Evolutionary conservation across 1,139 yeast species (phyloP), one percentile per base, ranked within the genome.

Genomic region (Yamadazyma oceani): DNA sequence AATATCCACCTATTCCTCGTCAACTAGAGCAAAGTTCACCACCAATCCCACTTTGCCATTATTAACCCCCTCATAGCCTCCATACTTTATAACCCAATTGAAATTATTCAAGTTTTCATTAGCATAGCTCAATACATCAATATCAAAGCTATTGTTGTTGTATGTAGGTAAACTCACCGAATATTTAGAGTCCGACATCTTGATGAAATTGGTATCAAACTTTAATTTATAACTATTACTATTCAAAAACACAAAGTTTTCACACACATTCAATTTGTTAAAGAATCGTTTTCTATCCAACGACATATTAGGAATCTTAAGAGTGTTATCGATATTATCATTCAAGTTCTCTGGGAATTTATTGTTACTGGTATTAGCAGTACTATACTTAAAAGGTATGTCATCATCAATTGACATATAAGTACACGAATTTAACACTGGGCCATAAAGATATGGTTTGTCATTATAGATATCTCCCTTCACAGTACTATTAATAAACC

Each of bases 401-500:
- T 34, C 19, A 21, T 50, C 51, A 34, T 48, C 50, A 17, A 53
- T 44, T 2, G 58, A 51, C 44, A 69, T 54, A 35, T 59, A 65
- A 2, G 71, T 79, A 53, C 83, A 75, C 41, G 83, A 76, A 41
- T 79, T 73, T 46, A 82, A 56, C 0, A 79, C 83, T 30, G 75
- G 66, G 0, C 88, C 87, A 45, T 82, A 82, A 16, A 83, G 60
- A 52, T 62, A 83, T 62, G 92, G 71, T 51, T 72, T 68, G 36
- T 81, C 86, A 27, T 64, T 60, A 49, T 78, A 80, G 3, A 80
- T 62, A 50, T 84, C 89, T 4, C 83, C 87, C 38, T 69, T 75
- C 10, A 80, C 78, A 24, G 84, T 75, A 26, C 81, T 81, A 53
- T 82, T 85, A 34, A 84, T 73, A 48, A 71, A 49, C 84, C 87